These are phyloP conservation scores for Metschnikowia bowlesiae DNA, from an alignment of 805 yeast species.

Conservation along the genomic window DNA sequence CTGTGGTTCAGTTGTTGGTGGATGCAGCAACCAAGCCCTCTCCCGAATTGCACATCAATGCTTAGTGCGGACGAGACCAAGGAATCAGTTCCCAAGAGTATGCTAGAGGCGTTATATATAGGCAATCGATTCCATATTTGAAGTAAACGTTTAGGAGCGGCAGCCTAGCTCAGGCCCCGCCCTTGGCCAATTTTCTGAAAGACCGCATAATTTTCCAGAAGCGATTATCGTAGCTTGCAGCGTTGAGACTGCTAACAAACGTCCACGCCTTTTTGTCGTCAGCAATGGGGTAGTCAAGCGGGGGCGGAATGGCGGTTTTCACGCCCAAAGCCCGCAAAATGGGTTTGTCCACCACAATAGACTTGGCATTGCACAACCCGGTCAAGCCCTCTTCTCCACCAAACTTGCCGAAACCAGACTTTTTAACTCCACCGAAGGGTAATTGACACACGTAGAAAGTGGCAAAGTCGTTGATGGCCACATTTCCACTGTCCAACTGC, in stretches of 20 bases:
- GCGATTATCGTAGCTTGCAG: conserved; percentile 77
- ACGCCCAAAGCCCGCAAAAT: conserved; percentile 54
- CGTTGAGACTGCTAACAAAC: conserved; percentile 75
- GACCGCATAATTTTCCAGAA: conserved; percentile 56
- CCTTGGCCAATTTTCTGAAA: conserved; percentile 35
- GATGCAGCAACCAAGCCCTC: conserved; percentile 76
- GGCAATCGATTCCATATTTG: neutral
- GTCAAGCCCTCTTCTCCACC: conserved; percentile 97
- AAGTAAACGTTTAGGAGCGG: neutral
- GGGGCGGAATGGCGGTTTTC: conserved; percentile 79
- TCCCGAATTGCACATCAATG: conserved; percentile 81
- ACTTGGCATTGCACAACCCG: conserved; percentile 83
- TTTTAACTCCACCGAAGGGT: conserved; percentile 94
- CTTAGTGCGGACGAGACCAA: conserved; percentile 21
- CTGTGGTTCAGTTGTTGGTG: conserved; percentile 71
- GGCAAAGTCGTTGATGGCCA: conserved; percentile 96
- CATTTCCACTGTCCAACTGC: conserved; percentile 75
- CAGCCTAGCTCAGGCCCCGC: conserved; percentile 13
- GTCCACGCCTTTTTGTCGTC: conserved; percentile 83
- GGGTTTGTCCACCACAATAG: conserved; percentile 79
- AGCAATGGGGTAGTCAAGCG: conserved; percentile 86
- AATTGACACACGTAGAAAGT: conserved; percentile 92
- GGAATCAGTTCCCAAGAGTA: neutral
- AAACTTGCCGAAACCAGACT: conserved; percentile 95
- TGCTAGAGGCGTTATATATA: neutral